Base-by-base conservation (phyloP, 371 early-diverging fungal genomes). In the Umbelopsis sp. region DNA sequence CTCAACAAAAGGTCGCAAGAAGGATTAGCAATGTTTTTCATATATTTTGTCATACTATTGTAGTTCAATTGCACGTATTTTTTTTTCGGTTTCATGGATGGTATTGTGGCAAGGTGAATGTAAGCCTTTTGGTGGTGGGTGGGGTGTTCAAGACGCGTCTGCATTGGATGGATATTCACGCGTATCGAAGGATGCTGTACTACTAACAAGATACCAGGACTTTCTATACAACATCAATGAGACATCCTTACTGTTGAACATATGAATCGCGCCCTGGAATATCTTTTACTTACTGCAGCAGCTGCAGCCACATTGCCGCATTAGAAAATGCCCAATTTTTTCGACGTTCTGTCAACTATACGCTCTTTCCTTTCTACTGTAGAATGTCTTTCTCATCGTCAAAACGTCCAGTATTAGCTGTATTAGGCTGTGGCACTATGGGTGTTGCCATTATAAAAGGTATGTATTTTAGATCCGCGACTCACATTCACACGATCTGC, bases 371-470 rank as follows among this genome's bases (percentile, higher is more conserved):
- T 32, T 16, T 14, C 37, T 7, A 11, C 9, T 29, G 18, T 57
- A 29, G 11, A 57, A 57, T 57, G 57, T 35, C 16, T 35, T 57
- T 57, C 14, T 32, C 3, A 12, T 6, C 57, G 35, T 35, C 57
- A 18, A 57, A 35, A 35, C 57, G 57, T 16, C 57, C 57, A 6
- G 57, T 57, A 18, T 25, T 67, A 14, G 24, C 82, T 53, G 69
- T 82, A 44, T 69, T 84, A 46, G 85, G 85, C 38, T 84, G 85
- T 69, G 85, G 85, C 24, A 84, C 84, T 65, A 84, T 84, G 85
- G 85, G 83, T 29, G 70, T 75, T 29, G 85, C 85, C 66, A 84
- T 84, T 53, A 72, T 84, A 45, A 72, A 77, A 11, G 85, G 85
- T 41, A 77, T 7, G 20, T 12, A 12, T 22, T 57, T 57, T 10